Evolutionary conservation across 345 rosid species (phyloP).

Genomic region (Aegle marmelos): DNA sequence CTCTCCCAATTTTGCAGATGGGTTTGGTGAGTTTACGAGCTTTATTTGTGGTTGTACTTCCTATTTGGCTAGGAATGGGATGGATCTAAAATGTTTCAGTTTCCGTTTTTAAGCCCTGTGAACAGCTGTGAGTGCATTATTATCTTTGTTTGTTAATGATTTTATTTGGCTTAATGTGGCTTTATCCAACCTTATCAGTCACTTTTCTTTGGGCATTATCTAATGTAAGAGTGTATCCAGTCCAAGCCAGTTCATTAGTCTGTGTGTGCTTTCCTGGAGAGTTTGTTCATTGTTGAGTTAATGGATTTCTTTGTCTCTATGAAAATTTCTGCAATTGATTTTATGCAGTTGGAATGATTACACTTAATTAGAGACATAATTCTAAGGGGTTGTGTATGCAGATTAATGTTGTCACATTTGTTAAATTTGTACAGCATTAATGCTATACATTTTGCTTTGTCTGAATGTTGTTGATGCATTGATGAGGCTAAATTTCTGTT

Average conservation of each 20-base stretch:
- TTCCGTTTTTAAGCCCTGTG: background rate
- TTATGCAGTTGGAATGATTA: background rate
- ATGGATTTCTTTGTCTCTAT: background rate
- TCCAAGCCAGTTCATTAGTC: background rate
- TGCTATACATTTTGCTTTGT: background rate
- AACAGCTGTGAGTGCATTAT: background rate
- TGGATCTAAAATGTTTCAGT: constrained; percentile 22
- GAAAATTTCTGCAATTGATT: background rate
- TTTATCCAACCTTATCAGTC: background rate
- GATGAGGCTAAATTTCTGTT: no score
- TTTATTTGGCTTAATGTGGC: background rate
- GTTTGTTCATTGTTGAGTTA: background rate
- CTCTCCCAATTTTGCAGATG: constrained; percentile 7
- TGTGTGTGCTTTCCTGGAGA: background rate
- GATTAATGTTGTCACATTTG: background rate
- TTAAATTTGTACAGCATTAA: background rate
- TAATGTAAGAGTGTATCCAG: background rate
- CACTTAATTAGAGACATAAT: background rate
- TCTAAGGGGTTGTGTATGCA: background rate
- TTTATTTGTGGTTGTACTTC: constrained; percentile 22
- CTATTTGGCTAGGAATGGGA: constrained; percentile 31
- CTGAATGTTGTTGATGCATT: no score
- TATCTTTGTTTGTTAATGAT: background rate
- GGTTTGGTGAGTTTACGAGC: constrained; percentile 25
- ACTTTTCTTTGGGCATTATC: background rate